A percentile compares a stretch with the other conserved stretches of the same genome.
These are phyloP conservation scores for Tillandsia fasciculata DNA, from an alignment of 176 grass and related monocot genomes.

Conservation along the genomic window DNA sequence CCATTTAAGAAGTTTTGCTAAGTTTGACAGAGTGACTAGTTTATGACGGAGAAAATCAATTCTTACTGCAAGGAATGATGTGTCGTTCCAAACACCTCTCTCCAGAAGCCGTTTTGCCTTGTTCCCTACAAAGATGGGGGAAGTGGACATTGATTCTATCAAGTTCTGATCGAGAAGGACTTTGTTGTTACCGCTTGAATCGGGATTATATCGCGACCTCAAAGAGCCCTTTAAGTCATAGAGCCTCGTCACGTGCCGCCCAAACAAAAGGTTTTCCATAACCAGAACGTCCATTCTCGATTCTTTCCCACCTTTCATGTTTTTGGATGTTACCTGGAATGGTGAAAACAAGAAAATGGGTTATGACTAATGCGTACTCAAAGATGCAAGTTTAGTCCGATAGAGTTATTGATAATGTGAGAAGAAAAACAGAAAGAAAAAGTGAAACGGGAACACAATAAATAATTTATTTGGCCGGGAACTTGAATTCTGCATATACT, in stretches of 20 bases:
- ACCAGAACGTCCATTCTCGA: slow-evolving; percentile 81
- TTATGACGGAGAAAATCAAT: neutral
- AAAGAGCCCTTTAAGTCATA: slow-evolving; percentile 95
- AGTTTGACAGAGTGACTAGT: neutral
- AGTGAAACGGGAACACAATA: too few relatives aligned
- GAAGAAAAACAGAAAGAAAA: too few relatives aligned
- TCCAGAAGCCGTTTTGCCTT: slow-evolving; percentile 78
- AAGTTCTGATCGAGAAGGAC: slow-evolving; percentile 97
- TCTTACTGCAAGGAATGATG: slow-evolving; percentile 89
- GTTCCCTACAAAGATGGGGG: slow-evolving; percentile 94
- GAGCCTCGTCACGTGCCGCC: slow-evolving; percentile 63
- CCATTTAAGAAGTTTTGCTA: neutral
- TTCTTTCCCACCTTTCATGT: slow-evolving; percentile 77
- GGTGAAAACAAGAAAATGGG: neutral
- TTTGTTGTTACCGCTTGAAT: slow-evolving; percentile 82
- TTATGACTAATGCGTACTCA: neutral
- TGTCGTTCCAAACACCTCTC: slow-evolving; percentile 99
- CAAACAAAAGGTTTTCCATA: slow-evolving; percentile 99
- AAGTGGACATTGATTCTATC: slow-evolving; percentile 91
- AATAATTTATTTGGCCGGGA: too few relatives aligned
- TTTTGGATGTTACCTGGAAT: slow-evolving; percentile 49
- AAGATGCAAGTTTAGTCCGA: neutral
- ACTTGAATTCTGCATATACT: too few relatives aligned
- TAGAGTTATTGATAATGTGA: too few relatives aligned
- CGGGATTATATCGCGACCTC: slow-evolving; percentile 92